Evolutionary conservation across 148 eudicot species (phyloP).

Genomic region (Fagopyrum homotropicum): DNA sequence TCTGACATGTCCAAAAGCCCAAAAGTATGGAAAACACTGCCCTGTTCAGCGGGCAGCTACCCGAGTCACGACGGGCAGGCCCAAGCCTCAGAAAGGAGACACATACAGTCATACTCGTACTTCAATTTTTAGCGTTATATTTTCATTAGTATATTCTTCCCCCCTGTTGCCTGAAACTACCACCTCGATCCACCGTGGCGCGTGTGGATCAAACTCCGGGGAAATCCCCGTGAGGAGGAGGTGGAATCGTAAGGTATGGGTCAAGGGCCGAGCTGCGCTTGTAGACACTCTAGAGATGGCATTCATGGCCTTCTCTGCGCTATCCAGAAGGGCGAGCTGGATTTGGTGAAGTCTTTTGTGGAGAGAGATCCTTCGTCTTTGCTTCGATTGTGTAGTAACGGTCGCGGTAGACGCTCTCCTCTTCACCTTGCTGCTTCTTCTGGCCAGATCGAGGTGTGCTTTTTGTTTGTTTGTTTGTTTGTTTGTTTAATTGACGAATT

Average conservation of each 20-base stretch:
- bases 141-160: background rate
- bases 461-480: background rate
- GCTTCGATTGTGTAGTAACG: constrained; percentile 4
- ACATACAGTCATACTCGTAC: background rate
- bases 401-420: constrained; percentile 15
- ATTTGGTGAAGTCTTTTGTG: constrained; percentile 10
- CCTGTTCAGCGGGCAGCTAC: background rate
- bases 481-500: background rate
- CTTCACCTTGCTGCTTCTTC: constrained; percentile 21
- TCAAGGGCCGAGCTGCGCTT: constrained; percentile 24
- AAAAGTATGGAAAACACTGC: background rate
- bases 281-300: background rate
- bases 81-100: background rate
- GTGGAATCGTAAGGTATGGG: constrained; percentile 14
- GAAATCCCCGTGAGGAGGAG: constrained; percentile 6
- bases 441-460: constrained; percentile 24
- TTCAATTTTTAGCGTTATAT: background rate
- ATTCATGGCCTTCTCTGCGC: constrained; percentile 16
- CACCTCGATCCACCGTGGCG: constrained; percentile 3
- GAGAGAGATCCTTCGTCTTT: constrained; percentile 15
- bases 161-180: background rate
- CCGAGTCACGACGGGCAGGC: background rate
- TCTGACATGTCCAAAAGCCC: no score
- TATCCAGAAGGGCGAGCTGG: constrained; percentile 18
- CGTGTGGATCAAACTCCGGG: constrained; percentile 1